Base-by-base conservation (phyloP, 2,329 filamentous ascomycete genomes). In the Hymenoscyphus occultus region DNA sequence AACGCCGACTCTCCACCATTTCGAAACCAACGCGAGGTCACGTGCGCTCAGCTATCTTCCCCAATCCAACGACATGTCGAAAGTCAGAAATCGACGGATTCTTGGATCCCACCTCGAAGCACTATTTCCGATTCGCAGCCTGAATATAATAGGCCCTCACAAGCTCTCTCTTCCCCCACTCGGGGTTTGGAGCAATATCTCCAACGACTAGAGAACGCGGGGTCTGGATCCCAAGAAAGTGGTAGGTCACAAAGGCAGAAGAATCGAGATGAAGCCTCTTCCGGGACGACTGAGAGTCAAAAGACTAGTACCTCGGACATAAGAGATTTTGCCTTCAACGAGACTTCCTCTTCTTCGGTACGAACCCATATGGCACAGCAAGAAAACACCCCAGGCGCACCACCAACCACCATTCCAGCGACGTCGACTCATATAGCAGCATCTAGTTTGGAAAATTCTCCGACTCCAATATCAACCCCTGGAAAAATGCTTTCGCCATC, bases 91-190 rank as follows among this genome's bases (percentile, higher is more conserved):
- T 61, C 63, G 12, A 40, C 58, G 40, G 61, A 64, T 12, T 79
- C 80, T 60, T 82, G 79, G 78, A 72, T 73, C 56, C 74, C 78
- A 14, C 81, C 80, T 1, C 79, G 82, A 0, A 86, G 83, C 64
- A 77, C 82, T 35, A 78, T 88, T 22, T 79, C 78, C 10, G 85
- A 88, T 70, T 88, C 85, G 0, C 81, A 85, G 68, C 81, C 79
- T 0, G 73, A 77, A 7, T 76, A 78, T 62, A 67, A 76, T 71
- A 60, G 74, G 13, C 66, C 70, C 0, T 66, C 78, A 0, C 59
- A 71, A 1, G 71, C 71, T 14, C 77, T 78, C 31, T 78, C 76
- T 19, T 83, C 85, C 0, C 84, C 85, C 0, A 82, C 81, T 1
- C 78, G 81, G 48, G 74, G 84, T 0, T 70, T 86, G 12, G 80